phyloP scores from a whole-genome alignment of 352 stramenopile genomes.

The Phytophthora pinifolia region DNA sequence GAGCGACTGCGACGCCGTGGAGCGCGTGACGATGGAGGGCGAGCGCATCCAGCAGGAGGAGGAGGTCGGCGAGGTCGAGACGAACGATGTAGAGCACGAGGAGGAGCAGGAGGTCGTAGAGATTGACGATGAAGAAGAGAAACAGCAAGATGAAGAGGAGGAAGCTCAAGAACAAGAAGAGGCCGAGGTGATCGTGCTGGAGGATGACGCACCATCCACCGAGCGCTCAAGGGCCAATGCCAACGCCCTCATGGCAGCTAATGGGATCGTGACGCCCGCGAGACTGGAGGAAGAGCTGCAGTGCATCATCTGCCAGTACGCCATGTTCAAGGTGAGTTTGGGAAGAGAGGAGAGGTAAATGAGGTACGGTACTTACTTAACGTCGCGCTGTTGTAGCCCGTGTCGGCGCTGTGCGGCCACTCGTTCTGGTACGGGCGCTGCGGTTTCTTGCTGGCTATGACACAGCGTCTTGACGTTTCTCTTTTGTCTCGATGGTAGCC shows the following conservation, averaged over 20 bases:
- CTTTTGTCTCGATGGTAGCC: slow-evolving; percentile 23
- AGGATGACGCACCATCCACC: background rate
- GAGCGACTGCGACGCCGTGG: background rate
- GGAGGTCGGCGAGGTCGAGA: background rate
- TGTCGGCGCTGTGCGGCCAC: slow-evolving; percentile 47
- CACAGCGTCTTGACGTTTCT: too few relatives aligned
- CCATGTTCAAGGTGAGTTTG: slow-evolving; percentile 45
- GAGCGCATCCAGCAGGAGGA: background rate
- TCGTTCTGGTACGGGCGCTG: slow-evolving; percentile 43
- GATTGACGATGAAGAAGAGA: slow-evolving; percentile 6
- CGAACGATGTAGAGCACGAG: slow-evolving; percentile 3
- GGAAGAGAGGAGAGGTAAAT: background rate
- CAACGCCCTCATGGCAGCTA: slow-evolving; percentile 19
- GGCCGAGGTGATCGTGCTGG: background rate
- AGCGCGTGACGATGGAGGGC: slow-evolving; percentile 15
- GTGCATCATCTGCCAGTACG: slow-evolving; percentile 58
- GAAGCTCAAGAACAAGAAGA: too few relatives aligned
- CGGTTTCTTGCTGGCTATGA: background rate
- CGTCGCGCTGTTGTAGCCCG: slow-evolving; percentile 28
- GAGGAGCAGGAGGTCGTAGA: slow-evolving; percentile 30
- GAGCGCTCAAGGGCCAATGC: slow-evolving; percentile 23
- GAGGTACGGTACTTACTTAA: background rate
- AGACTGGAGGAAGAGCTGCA: slow-evolving; percentile 44
- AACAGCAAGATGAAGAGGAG: slow-evolving; percentile 6
- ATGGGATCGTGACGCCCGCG: slow-evolving; percentile 17